A percentile compares a stretch with the other conserved stretches of the same genome.
Conservation (phyloP, 2,329 filamentous ascomycete species). For the Harringtonia lauricola region DNA sequence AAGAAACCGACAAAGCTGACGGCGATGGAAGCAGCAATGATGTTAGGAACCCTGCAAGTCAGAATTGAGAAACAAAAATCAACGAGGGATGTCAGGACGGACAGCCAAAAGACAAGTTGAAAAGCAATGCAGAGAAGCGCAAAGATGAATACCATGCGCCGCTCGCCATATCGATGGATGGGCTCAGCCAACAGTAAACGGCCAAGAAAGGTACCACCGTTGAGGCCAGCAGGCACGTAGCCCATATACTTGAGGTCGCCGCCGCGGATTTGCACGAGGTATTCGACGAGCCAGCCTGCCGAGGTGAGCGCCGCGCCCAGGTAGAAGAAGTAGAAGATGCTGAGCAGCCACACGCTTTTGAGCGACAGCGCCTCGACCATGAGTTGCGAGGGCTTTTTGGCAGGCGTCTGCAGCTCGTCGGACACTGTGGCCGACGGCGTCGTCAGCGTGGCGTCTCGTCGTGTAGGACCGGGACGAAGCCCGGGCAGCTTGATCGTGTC, state of each 20-base stretch:
- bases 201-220: conserved; percentile 45
- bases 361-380: conserved; percentile 32
- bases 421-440: too few relatives aligned
- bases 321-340: conserved; percentile 54
- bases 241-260: conserved; percentile 46
- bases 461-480: too few relatives aligned
- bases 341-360: conserved; percentile 38
- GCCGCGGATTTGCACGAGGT: conserved; percentile 46
- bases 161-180: conserved; percentile 46
- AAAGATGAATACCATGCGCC: conserved; percentile 45
- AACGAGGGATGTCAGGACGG: neutral
- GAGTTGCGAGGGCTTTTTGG: conserved; percentile 13
- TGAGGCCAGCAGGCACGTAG: conserved; percentile 51
- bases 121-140: conserved; percentile 37
- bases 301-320: conserved; percentile 45
- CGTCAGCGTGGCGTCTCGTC: too few relatives aligned
- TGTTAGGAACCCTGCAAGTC: conserved; percentile 25
- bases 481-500: too few relatives aligned
- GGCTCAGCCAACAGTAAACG: conserved; percentile 47
- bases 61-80: neutral
- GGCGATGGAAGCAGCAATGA: conserved; percentile 38
- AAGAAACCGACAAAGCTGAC: conserved; percentile 46
- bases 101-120: conserved; percentile 25
- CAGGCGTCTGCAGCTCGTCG: too few relatives aligned
- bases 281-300: conserved; percentile 54